phyloP scores from a whole-genome alignment of 106 monocot genomes.

The Ottelia alismoides region DNA sequence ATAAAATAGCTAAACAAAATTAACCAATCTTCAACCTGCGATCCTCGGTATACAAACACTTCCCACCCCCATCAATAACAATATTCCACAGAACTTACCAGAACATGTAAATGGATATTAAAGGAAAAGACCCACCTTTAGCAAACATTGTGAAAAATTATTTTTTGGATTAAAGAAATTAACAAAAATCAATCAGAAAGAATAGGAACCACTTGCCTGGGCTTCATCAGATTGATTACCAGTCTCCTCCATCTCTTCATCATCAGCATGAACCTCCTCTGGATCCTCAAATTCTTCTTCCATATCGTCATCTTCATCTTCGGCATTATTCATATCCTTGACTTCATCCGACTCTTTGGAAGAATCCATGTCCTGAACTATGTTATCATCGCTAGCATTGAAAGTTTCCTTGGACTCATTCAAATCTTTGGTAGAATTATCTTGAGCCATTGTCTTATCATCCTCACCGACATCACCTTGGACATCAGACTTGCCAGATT shows the following conservation, averaged over 20 bases:
- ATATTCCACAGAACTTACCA: too few relatives aligned
- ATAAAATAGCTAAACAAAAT: too few relatives aligned
- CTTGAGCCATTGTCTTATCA: conserved; percentile 3
- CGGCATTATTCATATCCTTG: conserved; percentile 6
- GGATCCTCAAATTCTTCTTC: conserved; percentile 59
- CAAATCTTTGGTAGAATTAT: too few relatives aligned
- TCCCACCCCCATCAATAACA: too few relatives aligned
- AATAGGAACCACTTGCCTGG: too few relatives aligned
- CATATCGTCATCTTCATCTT: conserved; percentile 15
- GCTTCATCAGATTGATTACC: conserved; percentile 7
- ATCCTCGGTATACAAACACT: too few relatives aligned
- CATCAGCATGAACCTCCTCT: conserved; percentile 49
- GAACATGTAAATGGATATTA: too few relatives aligned
- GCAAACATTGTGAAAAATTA: too few relatives aligned
- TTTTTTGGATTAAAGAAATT: too few relatives aligned
- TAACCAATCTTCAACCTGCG: too few relatives aligned
- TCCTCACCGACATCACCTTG: conserved; percentile 3
- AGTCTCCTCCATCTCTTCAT: conserved; percentile 32
- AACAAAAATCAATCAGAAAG: too few relatives aligned
- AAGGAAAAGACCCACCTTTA: too few relatives aligned
- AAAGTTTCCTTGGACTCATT: conserved; percentile 1
- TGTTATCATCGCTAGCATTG: conserved; percentile 7
- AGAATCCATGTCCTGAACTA: conserved; percentile 6
- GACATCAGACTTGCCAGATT: conserved; percentile 8
- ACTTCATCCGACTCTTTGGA: conserved; percentile 15